phyloP scores from a whole-genome alignment of 352 stramenopile genomes.

The Aphanomyces cochlioides region DNA sequence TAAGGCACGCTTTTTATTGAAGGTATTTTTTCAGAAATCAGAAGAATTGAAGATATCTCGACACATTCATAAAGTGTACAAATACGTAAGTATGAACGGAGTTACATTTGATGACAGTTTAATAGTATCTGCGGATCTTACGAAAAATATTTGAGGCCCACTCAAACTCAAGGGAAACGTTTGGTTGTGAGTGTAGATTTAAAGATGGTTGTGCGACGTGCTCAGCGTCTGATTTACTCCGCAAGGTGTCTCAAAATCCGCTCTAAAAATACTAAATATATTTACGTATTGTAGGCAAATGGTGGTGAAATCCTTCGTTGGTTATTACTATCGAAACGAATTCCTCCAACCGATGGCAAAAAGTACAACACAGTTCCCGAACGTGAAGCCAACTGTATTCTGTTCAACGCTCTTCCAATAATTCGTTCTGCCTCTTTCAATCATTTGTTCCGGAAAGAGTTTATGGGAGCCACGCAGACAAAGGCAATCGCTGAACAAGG shows the following conservation, averaged over 20 bases:
- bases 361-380: slow-evolving; percentile 26
- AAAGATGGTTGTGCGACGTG: slow-evolving; percentile 13
- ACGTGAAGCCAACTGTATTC: slow-evolving; percentile 19
- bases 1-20: slow-evolving; percentile 12
- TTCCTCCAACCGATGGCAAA: not conserved
- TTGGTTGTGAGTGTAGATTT: slow-evolving; percentile 16
- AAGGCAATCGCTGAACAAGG: not conserved
- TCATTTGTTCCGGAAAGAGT: slow-evolving; percentile 23
- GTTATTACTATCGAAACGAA: slow-evolving; percentile 24
- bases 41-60: slow-evolving; percentile 29
- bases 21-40: slow-evolving; percentile 27
- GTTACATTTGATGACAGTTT: not conserved
- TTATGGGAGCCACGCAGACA: slow-evolving; percentile 6
- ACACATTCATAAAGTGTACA: slow-evolving; percentile 29
- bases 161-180: not conserved
- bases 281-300: slow-evolving; percentile 12
- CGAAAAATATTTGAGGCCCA: slow-evolving; percentile 17
- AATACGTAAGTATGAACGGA: slow-evolving; percentile 19
- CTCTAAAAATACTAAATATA: not conserved
- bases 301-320: slow-evolving; percentile 16
- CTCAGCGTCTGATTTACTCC: slow-evolving; percentile 16
- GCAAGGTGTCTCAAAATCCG: slow-evolving; percentile 14
- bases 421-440: slow-evolving; percentile 22
- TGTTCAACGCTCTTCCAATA: slow-evolving; percentile 21
- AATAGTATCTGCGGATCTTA: slow-evolving; percentile 22